Base-by-base conservation (phyloP, 805 yeast species). In the Monosporozyma siamensis region DNA sequence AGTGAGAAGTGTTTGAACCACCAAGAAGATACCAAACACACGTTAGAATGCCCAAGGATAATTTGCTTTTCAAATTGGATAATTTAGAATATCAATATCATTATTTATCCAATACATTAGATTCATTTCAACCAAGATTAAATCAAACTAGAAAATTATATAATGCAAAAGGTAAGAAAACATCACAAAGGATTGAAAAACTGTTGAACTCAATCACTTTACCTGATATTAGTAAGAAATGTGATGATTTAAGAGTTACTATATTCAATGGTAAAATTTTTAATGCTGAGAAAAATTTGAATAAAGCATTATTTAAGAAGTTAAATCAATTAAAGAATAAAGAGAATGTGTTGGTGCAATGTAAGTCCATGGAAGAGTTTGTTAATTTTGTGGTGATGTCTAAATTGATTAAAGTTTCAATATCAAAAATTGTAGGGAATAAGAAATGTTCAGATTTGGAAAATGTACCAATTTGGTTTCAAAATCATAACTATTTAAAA, bases 11-110 rank as follows among this genome's bases (percentile, higher is more conserved):
- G n/a, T n/a, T n/a, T n/a, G n/a, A n/a, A n/a, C n/a, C n/a, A n/a
- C 14, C 4, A 27, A 27, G 9, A 12, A 4, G 7, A 29, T 8
- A 20, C 4, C 27, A 25, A 5, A 25, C 27, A 5, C 4, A 25
- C 5, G 10, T 15, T 10, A 42, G 27, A n/a, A 63, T 63, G 67
- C 54, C 60, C 6, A 61, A 60, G 39, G 65, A 63, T 26, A 61
- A 61, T 41, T 36, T 62, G 27, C 39, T 61, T 14, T 61, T 55
- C 38, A 61, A 59, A 39, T 49, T 63, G 23, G 67, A 63, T 47
- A 54, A 59, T 30, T 46, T 61, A 29, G 66, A 63, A 42, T 61
- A 61, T 39, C 66, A 60, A 39, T 51, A 51, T 20, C 57, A 61
- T 37, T 56, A 58, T 41, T 45, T 59, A 40, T 54, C 54, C 24